Conservation (phyloP, 805 yeast genomes). For the Candida methanosorbosa region DNA sequence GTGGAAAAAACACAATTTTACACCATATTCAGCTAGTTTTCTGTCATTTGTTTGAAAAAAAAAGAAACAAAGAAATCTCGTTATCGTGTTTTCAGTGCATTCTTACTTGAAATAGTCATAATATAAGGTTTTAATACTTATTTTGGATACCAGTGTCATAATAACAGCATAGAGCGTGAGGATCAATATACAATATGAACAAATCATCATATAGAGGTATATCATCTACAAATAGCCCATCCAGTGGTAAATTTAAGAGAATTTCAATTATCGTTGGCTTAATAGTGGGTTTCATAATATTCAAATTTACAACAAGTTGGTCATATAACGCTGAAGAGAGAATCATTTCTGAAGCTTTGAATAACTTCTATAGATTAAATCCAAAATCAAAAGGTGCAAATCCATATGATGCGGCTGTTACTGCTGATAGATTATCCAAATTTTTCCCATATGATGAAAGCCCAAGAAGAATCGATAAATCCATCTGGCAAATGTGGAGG, state of each 20-base stretch:
- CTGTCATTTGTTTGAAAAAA: too few relatives aligned
- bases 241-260: slow-evolving; percentile 14
- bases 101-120: too few relatives aligned
- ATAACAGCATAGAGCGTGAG: too few relatives aligned
- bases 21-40: too few relatives aligned
- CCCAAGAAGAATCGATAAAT: slow-evolving; percentile 24
- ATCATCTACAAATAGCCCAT: slow-evolving; percentile 5
- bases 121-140: too few relatives aligned
- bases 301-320: slow-evolving; percentile 15
- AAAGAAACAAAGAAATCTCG: too few relatives aligned
- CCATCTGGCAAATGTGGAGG: slow-evolving; percentile 28
- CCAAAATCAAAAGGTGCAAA: slow-evolving; percentile 25
- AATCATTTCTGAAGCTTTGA: slow-evolving; percentile 18
- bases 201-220: slow-evolving; percentile 15
- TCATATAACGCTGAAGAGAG: slow-evolving; percentile 16
- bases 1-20: too few relatives aligned
- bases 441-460: slow-evolving; percentile 24
- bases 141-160: too few relatives aligned
- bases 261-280: slow-evolving; percentile 19
- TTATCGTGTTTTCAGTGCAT: too few relatives aligned
- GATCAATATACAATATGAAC: background rate
- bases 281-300: slow-evolving; percentile 17
- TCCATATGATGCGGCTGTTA: slow-evolving; percentile 23
- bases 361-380: slow-evolving; percentile 21
- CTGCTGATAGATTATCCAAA: slow-evolving; percentile 21